Base-by-base conservation (phyloP, 2,329 filamentous ascomycete genomes). In the Coniosporium uncinatum region DNA sequence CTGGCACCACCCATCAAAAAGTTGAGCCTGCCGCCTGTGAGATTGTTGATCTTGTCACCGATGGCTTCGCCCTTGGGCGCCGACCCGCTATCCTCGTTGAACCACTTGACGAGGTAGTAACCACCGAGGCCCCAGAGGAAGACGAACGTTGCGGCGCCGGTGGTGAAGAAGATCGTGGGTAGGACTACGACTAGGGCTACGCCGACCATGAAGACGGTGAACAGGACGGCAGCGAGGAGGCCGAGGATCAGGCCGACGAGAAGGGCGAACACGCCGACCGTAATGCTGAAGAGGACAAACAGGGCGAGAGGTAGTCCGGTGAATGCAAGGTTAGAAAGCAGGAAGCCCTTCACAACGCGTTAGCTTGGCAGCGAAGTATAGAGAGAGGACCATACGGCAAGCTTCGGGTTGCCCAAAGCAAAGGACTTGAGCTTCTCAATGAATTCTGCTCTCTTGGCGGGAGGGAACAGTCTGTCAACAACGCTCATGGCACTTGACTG, bases 121-220 rank as follows among this genome's bases (percentile, higher is more conserved):
- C 72, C 75, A 14, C 71, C 75, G 6, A 84, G 64, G 5, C 73
- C 79, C 79, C 81, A 86, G 16, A 76, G 61, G 78, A 85, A 91
- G 46, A 83, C 62, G 45, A 82, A 72, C 1, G 80, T 63, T 4
- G 78, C 84, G 18, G 80, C 59, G 37, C 73, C 73, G 13, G 75
- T 78, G 3, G 83, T 81, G 46, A 87, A 59, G 58, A 86, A 76
- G 29, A 91, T 64, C 1, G 79, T 75, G 2, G 85, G 85, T 0
- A 87, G 63, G 14, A 93, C 71, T 32, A 90, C 56, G 37, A 87
- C 57, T 11, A 85, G 65, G 3, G 82, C 83, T 35, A 87, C 59
- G 39, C 80, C 78, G 40, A 80, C 73, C 69, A 79, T 83, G 66
- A 85, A 81, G 37, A 85, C 70, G 2, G 77, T 75, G 66, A 87